Base-by-base conservation (phyloP, 176 grass and related monocot species). In the Carex kokanica region DNA sequence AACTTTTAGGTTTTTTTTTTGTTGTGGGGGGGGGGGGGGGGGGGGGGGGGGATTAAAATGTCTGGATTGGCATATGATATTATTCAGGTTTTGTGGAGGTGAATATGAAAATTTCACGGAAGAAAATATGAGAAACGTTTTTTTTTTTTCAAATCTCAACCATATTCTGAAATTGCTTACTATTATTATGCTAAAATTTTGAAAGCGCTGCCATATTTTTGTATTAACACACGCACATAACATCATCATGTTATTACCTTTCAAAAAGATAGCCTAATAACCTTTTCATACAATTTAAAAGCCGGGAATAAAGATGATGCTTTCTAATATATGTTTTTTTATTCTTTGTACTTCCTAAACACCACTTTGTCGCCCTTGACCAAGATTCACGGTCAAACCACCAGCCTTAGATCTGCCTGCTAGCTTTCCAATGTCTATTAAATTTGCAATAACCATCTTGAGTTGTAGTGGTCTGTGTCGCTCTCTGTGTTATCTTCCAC, bases 311-410 rank as follows among this genome's bases (percentile, higher is more conserved):
- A 29, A 74, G 5, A 54, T 73, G 72, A 53, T 53, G 45, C 49
- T 55, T 29, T 77, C 73, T 55, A 54, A 27, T 25, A 3, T 40
- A 7, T 43, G 4, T 8, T 41, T 70, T 70, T 73, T 79, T 20
- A 81, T 1, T 64, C 6, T 63, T 64, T 47, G 25, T 64, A 45
- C 59, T 74, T 63, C 58, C 34, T 64, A 51, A 82, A 82, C 40
- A 53, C 60, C 80, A 82, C 80, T 82, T 82, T 82, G 60, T 82
- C 60, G 20, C 40, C 38, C 13, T 67, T 82, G 80, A 66, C 80
- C 60, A 81, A 81, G 18, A 29, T 25, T 65, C 60, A 47, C 62
- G 18, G 80, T 82, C 80, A 67, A 82, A 65, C 18, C 41, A 67
- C 80, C 29, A 34, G 8, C 40, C 8, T 61, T 23, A 61, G 29